phyloP scores from a whole-genome alignment of 306 rosid genomes.

The Casuarina glauca region DNA sequence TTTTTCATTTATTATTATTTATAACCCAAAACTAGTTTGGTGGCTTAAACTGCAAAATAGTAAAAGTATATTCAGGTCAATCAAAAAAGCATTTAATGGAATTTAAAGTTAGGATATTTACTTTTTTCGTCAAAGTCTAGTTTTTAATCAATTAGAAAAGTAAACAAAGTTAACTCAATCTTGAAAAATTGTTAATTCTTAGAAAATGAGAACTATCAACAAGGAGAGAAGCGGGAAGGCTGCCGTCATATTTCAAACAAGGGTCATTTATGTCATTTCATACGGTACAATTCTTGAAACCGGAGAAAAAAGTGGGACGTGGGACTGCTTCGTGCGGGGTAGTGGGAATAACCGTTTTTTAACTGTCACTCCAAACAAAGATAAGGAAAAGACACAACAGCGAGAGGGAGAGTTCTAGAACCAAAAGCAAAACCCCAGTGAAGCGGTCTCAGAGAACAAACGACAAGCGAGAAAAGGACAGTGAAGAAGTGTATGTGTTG shows the following conservation, averaged over 20 bases:
- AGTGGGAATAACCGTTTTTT: slow-evolving; percentile 35
- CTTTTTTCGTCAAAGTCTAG: no score
- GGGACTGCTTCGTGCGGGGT: slow-evolving; percentile 42
- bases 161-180: no score
- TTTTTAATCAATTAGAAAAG: no score
- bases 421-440: neutral
- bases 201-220: no score
- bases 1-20: no score
- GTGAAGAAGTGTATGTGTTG: neutral
- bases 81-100: no score
- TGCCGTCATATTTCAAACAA: neutral
- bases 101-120: no score
- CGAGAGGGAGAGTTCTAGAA: neutral
- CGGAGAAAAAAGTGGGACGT: slow-evolving; percentile 20
- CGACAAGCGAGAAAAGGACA: neutral
- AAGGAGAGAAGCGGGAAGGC: no score
- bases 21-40: no score
- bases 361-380: slow-evolving; percentile 29
- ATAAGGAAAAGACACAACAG: neutral
- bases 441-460: neutral
- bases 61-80: no score
- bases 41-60: no score
- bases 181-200: no score
- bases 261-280: slow-evolving; percentile 2
- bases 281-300: neutral